phyloP scores from a whole-genome alignment of 2,329 filamentous ascomycete species.

The Aspergillus aculeatus region DNA sequence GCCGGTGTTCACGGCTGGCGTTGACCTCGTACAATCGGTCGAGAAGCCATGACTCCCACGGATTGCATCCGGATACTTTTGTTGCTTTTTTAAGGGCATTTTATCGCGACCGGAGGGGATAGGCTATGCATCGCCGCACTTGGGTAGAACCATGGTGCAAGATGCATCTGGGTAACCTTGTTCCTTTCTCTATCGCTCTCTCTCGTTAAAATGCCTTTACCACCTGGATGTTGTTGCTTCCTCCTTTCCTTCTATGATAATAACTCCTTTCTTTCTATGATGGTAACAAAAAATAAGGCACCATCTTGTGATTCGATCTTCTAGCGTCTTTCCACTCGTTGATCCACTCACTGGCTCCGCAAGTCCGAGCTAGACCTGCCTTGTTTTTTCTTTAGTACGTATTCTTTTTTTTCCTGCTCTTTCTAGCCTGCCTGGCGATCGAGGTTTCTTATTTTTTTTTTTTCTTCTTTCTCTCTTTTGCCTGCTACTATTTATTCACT shows the following conservation, averaged over 20 bases:
- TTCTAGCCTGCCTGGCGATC: background rate
- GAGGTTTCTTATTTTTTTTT: background rate
- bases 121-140: background rate
- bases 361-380: slow-evolving; percentile 3
- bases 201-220: background rate
- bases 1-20: background rate
- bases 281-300: background rate
- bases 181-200: background rate
- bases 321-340: background rate
- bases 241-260: background rate
- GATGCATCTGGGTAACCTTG: background rate
- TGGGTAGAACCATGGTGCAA: background rate
- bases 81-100: background rate
- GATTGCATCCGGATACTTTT: background rate
- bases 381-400: background rate
- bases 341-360: slow-evolving; percentile 3
- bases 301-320: background rate
- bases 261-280: background rate
- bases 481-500: background rate
- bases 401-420: background rate
- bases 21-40: background rate
- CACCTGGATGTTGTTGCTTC: no score
- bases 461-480: background rate
- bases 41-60: background rate
- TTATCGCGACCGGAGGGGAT: background rate